These are phyloP conservation scores for Ramularia collo-cygni DNA, from an alignment of 2,329 filamentous ascomycete species.

Conservation along the genomic window DNA sequence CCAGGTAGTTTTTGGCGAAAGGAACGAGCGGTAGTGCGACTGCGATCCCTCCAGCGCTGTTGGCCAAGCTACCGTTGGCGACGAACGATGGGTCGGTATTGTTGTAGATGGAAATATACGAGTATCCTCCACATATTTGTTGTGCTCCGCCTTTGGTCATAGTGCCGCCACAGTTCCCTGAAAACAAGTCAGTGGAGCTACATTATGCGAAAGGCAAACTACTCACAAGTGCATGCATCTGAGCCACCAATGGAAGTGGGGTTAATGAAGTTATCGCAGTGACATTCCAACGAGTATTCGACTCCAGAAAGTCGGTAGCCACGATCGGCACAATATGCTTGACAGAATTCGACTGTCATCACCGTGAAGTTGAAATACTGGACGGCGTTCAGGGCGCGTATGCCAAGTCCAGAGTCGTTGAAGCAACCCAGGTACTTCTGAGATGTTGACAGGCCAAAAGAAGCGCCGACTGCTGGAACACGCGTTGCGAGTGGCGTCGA, in stretches of 20 bases:
- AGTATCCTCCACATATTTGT: conserved; percentile 27
- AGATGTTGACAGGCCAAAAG: conserved; percentile 18
- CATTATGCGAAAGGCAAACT: too few relatives aligned
- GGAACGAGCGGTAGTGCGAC: conserved; percentile 13
- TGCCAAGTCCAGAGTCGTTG: conserved; percentile 25
- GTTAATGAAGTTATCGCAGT: conserved; percentile 30
- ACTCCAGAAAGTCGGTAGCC: conserved; percentile 28
- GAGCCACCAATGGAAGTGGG: conserved; percentile 18
- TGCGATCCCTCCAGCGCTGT: conserved; percentile 18
- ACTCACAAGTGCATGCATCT: conserved; percentile 16
- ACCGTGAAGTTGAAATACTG: conserved; percentile 18
- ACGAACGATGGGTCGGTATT: conserved; percentile 26
- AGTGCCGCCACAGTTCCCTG: conserved; percentile 22
- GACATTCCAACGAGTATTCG: conserved; percentile 30
- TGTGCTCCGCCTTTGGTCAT: conserved; percentile 21
- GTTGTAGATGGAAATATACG: conserved; percentile 28
- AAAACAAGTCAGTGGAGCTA: too few relatives aligned
- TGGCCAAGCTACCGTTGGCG: conserved; percentile 13
- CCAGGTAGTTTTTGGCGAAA: conserved; percentile 25
- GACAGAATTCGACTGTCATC: conserved; percentile 32
- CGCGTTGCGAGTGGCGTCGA: conserved; percentile 24
- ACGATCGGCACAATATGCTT: conserved; percentile 23
- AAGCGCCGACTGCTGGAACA: conserved; percentile 20
- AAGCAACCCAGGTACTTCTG: conserved; percentile 31
- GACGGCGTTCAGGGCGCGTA: conserved; percentile 23